These are phyloP conservation scores for Seiridium cupressi DNA, from an alignment of 2,329 filamentous ascomycete species.

Conservation along the genomic window DNA sequence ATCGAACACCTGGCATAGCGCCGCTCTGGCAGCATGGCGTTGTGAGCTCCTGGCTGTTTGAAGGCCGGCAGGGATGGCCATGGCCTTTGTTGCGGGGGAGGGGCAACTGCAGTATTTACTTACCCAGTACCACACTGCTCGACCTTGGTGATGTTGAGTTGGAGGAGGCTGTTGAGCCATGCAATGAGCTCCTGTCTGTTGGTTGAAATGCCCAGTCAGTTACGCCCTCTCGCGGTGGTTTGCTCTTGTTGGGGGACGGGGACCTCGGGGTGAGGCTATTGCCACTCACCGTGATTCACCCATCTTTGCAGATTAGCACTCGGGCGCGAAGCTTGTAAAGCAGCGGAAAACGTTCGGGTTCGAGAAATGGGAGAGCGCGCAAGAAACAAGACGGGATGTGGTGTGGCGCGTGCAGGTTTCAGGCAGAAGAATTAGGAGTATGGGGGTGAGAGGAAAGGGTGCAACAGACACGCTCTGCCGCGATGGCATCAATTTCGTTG, in stretches of 20 bases:
- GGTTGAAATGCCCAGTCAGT: slow-evolving; percentile 2
- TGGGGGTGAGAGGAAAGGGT: not conserved
- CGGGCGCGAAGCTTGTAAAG: not conserved
- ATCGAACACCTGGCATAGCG: slow-evolving; percentile 96
- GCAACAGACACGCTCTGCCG: not conserved
- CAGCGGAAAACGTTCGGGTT: not conserved
- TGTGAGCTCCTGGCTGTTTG: not conserved
- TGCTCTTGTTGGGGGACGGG: not conserved
- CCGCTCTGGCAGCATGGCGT: slow-evolving; percentile 62
- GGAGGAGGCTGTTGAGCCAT: slow-evolving; percentile 97
- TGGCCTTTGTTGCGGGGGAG: slow-evolving; percentile 21
- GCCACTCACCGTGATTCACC: slow-evolving; percentile 23
- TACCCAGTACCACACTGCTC: slow-evolving; percentile 99
- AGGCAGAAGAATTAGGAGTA: not conserved
- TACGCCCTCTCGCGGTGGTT: not conserved
- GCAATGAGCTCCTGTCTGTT: slow-evolving; percentile 88
- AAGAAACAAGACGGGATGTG: not conserved
- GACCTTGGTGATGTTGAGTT: slow-evolving; percentile 97
- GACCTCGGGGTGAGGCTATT: slow-evolving; percentile 9
- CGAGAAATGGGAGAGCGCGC: not conserved
- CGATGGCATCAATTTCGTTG: slow-evolving; percentile 5
- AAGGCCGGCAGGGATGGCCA: not conserved
- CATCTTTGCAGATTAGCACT: slow-evolving; percentile 15
- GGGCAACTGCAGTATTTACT: slow-evolving; percentile 34
- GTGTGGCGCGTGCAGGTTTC: not conserved